Evolutionary conservation across 495 filamentous ascomycete genomes (phyloP).

Genomic region (Penicillium flavigenum): DNA sequence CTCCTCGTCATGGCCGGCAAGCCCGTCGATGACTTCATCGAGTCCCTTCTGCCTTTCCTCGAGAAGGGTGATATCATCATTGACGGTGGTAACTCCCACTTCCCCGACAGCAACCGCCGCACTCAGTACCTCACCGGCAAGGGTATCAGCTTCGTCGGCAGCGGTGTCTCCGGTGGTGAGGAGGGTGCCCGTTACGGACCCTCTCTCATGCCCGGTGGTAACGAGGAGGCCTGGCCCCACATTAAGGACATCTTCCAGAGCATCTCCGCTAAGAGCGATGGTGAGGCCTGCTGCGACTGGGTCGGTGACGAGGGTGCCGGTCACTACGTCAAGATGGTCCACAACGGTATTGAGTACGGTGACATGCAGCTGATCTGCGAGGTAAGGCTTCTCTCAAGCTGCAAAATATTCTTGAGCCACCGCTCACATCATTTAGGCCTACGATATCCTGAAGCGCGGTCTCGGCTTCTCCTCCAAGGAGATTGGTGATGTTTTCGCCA

Average conservation of each 20-base stretch:
- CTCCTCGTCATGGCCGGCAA: constrained; percentile 96
- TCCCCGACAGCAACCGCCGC: constrained; percentile 96
- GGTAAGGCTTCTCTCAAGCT: constrained; percentile 48
- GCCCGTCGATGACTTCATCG: constrained; percentile 98
- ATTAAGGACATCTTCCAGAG: constrained; percentile 99
- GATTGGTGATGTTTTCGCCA: constrained; percentile 87
- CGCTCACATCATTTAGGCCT: constrained; percentile 61
- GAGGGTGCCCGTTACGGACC: constrained; percentile 97
- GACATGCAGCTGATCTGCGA: constrained; percentile 99
- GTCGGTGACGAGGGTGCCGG: constrained; percentile 98
- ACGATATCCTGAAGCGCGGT: constrained; percentile 99
- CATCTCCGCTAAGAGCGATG: constrained; percentile 95
- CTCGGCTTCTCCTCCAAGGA: constrained; percentile 81
- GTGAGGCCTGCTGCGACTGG: constrained; percentile 98
- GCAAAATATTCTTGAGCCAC: neutral
- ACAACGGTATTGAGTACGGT: constrained; percentile 99
- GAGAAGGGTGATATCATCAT: constrained; percentile 98
- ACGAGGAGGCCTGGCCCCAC: constrained; percentile 96
- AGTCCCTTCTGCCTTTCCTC: constrained; percentile 83
- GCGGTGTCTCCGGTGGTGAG: constrained; percentile 98
- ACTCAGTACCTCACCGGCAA: constrained; percentile 79
- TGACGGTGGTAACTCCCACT: constrained; percentile 99
- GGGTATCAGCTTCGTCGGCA: constrained; percentile 93
- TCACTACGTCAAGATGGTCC: constrained; percentile 99
- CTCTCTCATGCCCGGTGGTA: constrained; percentile 97